phyloP scores from a whole-genome alignment of 2,329 filamentous ascomycete species.

The Cytospora paraplurivora region DNA sequence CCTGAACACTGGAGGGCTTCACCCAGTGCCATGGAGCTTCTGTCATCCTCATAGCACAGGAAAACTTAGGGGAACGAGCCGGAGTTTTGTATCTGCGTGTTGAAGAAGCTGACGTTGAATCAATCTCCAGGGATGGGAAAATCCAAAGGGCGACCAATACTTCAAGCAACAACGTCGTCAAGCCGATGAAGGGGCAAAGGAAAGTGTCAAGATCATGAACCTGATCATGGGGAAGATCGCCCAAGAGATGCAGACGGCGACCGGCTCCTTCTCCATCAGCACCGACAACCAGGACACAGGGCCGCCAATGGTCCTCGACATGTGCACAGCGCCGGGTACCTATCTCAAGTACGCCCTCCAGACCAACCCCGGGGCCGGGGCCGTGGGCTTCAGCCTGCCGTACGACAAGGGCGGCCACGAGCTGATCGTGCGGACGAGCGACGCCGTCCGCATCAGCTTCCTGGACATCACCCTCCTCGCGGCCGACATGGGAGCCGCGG shows the following conservation, averaged over 20 bases:
- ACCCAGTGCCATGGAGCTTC: not conserved
- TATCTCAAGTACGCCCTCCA: conserved; percentile 2
- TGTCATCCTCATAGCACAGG: not conserved
- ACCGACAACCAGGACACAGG: not conserved
- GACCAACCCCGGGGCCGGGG: not conserved
- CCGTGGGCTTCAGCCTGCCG: conserved; percentile 46
- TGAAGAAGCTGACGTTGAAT: not conserved
- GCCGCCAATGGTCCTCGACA: conserved; percentile 3
- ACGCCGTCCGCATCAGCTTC: conserved; percentile 31
- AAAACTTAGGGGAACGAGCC: not conserved
- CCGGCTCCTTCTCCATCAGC: conserved; percentile 6
- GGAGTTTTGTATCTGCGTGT: not conserved
- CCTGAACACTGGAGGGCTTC: no score
- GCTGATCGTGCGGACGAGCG: conserved; percentile 35
- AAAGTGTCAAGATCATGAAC: not conserved
- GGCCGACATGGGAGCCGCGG: conserved; percentile 45
- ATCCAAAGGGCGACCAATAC: not conserved
- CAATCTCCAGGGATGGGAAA: conserved; percentile 14
- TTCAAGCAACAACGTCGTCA: not conserved
- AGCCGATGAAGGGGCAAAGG: not conserved
- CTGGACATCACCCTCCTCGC: conserved; percentile 56
- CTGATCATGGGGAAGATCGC: conserved; percentile 7
- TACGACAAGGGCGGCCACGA: conserved; percentile 43
- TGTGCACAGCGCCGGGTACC: conserved; percentile 13
- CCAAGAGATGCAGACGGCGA: conserved; percentile 3